A percentile compares a stretch with the other conserved stretches of the same genome.
phyloP scores from a whole-genome alignment of 164 flowering plant genomes.

The Chloranthus sessilifolius region DNA sequence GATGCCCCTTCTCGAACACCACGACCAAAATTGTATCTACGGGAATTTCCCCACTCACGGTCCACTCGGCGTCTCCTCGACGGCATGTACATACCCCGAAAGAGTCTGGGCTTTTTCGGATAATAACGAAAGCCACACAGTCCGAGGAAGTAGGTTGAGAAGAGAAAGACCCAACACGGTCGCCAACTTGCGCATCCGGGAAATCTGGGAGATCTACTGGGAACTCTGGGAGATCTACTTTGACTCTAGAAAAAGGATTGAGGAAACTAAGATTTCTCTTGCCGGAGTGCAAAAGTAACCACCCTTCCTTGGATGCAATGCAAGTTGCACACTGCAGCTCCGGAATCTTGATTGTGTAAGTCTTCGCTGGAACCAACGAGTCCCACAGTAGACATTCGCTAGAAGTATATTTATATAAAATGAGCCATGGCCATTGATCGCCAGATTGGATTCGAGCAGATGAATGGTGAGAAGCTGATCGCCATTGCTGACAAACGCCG shows the following conservation, averaged over 20 bases:
- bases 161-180: conserved; percentile 20
- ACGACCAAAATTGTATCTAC: no score
- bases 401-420: conserved; percentile 5
- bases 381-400: not conserved
- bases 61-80: conserved; percentile 21
- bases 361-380: not conserved
- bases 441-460: conserved; percentile 12
- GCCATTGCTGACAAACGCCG: conserved; percentile 20
- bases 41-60: no score
- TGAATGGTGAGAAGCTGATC: conserved; percentile 11
- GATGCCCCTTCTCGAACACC: no score
- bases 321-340: conserved; percentile 19
- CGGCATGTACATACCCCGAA: conserved; percentile 10
- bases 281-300: conserved; percentile 26
- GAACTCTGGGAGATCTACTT: conserved; percentile 21
- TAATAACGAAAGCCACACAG: conserved; percentile 17
- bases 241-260: conserved; percentile 21
- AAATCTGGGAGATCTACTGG: no score
- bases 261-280: conserved; percentile 15
- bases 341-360: conserved; percentile 10
- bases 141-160: conserved; percentile 22
- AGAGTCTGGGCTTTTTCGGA: not conserved
- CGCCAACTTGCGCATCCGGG: not conserved
- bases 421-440: conserved; percentile 11
- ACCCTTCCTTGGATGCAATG: conserved; percentile 26